Base-by-base conservation (phyloP, 2,329 filamentous ascomycete genomes). In the Colletotrichum siamense region DNA sequence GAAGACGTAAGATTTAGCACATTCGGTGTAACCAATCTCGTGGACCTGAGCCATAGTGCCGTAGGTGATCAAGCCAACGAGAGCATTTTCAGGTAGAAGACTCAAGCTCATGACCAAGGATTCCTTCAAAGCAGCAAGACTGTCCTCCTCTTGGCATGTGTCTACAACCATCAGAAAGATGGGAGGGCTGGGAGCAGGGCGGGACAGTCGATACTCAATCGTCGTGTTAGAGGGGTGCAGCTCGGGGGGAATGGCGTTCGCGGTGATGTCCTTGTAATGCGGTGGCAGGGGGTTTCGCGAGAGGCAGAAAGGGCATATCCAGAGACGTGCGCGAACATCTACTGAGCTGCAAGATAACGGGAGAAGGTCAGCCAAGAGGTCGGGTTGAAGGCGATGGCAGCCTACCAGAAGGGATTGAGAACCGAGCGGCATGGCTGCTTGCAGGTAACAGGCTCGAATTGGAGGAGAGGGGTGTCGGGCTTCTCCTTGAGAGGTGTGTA, bases 1-100 rank as follows among this genome's bases (percentile, higher is more conserved):
- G 90, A 99, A 99, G 57, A 99, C 97, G 82, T 98, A 99, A 8
- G 96, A 98, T 87, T 99, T 99, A 79, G 97, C 95, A 86, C 97
- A 99, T 86, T 99, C 97, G 71, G 95, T 96, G 84, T 99, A 99
- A 71, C 97, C 97, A 80, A 99, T 95, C 86, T 99, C 97, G 84
- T 99, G 97, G 22, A 99, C 95, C 91, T 98, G 96, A 36, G 95
- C 93, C 95, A 98, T 99, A 59, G 97, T 99, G 78, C 97, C 97
- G 82, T 92, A 98, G 63, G 95, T 97, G 81, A 98, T 94, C 76
- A 98, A 86, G 49, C 95, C 95, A 63, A 98, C 95, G 34, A 97
- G 88, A 28, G 95, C 94, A 83, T 96, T 94, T 81, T 95, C 94
- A 6, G 95, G 95, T 59, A 98, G 90, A 79, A 97, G 88, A 83